These are phyloP conservation scores for Rachicladosporium sp. DNA, from an alignment of 2,329 filamentous ascomycete species.

Conservation along the genomic window DNA sequence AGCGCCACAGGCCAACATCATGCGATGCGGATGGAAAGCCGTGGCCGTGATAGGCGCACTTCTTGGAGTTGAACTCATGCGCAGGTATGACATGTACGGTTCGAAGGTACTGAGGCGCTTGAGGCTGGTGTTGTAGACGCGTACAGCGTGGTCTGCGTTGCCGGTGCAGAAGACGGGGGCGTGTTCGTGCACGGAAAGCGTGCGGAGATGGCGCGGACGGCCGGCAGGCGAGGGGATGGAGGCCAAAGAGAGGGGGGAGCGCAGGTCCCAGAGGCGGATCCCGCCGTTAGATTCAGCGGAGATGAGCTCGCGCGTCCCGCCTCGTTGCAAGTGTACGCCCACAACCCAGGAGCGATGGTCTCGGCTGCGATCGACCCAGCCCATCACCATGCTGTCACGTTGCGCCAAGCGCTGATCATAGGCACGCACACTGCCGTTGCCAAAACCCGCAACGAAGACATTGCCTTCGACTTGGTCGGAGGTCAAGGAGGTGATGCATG, in stretches of 20 bases:
- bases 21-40: conserved; percentile 88
- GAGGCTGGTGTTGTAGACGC: conserved; percentile 67
- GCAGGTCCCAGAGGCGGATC: conserved; percentile 91
- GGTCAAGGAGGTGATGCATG: conserved; percentile 89
- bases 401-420: conserved; percentile 83
- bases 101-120: conserved; percentile 67
- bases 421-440: conserved; percentile 84
- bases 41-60: conserved; percentile 77
- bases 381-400: conserved; percentile 84
- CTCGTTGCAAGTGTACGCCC: conserved; percentile 91
- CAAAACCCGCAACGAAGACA: conserved; percentile 90
- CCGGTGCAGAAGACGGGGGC: conserved; percentile 92
- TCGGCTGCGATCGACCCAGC: conserved; percentile 90
- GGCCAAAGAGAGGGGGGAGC: conserved; percentile 41
- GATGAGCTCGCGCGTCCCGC: conserved; percentile 80
- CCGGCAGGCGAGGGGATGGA: conserved; percentile 47
- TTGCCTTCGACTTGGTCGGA: conserved; percentile 97
- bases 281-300: conserved; percentile 86
- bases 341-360: conserved; percentile 94
- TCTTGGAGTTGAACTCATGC: conserved; percentile 15
- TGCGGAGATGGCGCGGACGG: conserved; percentile 44
- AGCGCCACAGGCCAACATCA: conserved; percentile 78
- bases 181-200: conserved; percentile 88
- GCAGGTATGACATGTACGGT: conserved; percentile 59
- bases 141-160: conserved; percentile 75